Base-by-base conservation (phyloP, 805 yeast species). In the Kuraishia piskuri region DNA sequence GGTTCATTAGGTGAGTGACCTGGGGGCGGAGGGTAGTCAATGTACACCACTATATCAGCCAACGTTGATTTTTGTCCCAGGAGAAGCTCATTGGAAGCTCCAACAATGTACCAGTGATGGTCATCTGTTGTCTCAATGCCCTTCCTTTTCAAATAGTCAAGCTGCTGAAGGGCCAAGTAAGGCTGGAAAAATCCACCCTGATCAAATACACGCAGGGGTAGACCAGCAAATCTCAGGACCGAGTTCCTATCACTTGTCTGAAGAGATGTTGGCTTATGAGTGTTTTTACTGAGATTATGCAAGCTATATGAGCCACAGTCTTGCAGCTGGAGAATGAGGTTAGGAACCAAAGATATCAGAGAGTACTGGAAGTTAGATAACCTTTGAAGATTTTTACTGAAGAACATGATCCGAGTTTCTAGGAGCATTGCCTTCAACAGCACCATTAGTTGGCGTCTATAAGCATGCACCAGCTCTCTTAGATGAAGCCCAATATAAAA, bases 91-190 rank as follows among this genome's bases (percentile, higher is more conserved):
- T 94, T 94, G 3, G 97, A 90, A 46, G 95, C 84, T 0, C 99
- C 99, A 50, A 89, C 78, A 63, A 88, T 70, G 59, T 82, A 94
- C 63, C 83, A 82, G 17, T 31, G 40, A 10, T 31, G 31, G 10
- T 10, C 40, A 31, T 31, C 17, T 3, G 40, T 31, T 31, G 40
- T 3, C 37, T 76, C 71, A 0, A 91, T 78, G 51, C 76, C 78
- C 1, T 73, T 70, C 21, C 78, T 75, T 31, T 72, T 74, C 52
- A 94, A 72, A 59, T 87, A 90, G 52, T 86, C 87, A 53, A 92
- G 71, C 63, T 92, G 98, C 66, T 92, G 99, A 53, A 94, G 71
- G 0, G 98, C 96, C n/a, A 91, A 76, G 68, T 92, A 94, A 1
- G 99, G 98, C 59, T 86, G 85, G 75, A 95, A 91, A 55, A 92